phyloP scores from a whole-genome alignment of 2,329 filamentous ascomycete genomes.

The Aspergillus sp. region DNA sequence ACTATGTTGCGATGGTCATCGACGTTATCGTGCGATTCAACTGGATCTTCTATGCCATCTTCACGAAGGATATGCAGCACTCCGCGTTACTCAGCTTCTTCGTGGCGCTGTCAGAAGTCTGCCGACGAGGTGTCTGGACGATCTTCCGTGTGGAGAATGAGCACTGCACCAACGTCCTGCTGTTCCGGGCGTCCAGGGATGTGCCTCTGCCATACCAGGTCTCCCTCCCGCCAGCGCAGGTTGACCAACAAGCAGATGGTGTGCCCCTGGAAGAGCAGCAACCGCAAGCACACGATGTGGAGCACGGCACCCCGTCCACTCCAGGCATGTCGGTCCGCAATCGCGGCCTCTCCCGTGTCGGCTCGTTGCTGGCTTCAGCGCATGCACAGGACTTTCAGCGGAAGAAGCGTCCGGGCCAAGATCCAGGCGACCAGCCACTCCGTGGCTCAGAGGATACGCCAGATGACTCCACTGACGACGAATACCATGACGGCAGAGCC shows the following conservation, averaged over 20 bases:
- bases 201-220: slow-evolving; percentile 79
- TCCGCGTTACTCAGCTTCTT: slow-evolving; percentile 79
- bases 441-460: slow-evolving; percentile 35
- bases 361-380: slow-evolving; percentile 74
- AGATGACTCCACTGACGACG: slow-evolving; percentile 43
- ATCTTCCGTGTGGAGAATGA: slow-evolving; percentile 96
- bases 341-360: slow-evolving; percentile 54
- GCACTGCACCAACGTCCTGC: slow-evolving; percentile 86
- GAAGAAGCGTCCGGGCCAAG: slow-evolving; percentile 58
- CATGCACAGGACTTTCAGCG: slow-evolving; percentile 93
- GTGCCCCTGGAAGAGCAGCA: slow-evolving; percentile 32
- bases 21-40: slow-evolving; percentile 87
- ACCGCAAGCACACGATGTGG: slow-evolving; percentile 28
- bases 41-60: slow-evolving; percentile 93
- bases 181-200: slow-evolving; percentile 87
- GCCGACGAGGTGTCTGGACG: slow-evolving; percentile 86
- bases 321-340: slow-evolving; percentile 30
- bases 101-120: slow-evolving; percentile 75
- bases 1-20: slow-evolving; percentile 80
- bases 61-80: slow-evolving; percentile 76
- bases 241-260: slow-evolving; percentile 22
- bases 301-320: slow-evolving; percentile 30
- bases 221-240: slow-evolving; percentile 23
- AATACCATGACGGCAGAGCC: slow-evolving; percentile 30
- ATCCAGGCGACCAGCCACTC: slow-evolving; percentile 38